These are phyloP conservation scores for Aspergillus nidulans DNA, from an alignment of 495 filamentous ascomycete species.

Conservation along the genomic window DNA sequence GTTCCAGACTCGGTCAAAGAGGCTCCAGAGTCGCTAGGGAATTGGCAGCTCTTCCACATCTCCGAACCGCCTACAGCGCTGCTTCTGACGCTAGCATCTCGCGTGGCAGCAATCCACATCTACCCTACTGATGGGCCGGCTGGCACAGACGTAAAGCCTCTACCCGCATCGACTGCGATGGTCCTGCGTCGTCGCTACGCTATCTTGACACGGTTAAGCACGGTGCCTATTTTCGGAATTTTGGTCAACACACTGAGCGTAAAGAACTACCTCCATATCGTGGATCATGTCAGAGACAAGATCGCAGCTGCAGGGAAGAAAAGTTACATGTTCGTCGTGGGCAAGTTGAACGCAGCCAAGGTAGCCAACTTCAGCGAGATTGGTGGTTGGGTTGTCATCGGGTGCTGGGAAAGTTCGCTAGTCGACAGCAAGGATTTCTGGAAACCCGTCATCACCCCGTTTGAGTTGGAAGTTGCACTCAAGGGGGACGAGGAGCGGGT, in stretches of 20 bases:
- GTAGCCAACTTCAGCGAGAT: conserved; percentile 94
- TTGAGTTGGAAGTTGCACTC: conserved; percentile 76
- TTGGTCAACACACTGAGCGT: conserved; percentile 92
- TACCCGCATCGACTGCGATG: conserved; percentile 47
- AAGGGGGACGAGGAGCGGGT: conserved; percentile 63
- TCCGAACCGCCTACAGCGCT: conserved; percentile 78
- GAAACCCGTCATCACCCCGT: conserved; percentile 85
- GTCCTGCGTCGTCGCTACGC: conserved; percentile 83
- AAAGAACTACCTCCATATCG: conserved; percentile 78
- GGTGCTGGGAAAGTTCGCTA: conserved; percentile 94
- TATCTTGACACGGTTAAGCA: conserved; percentile 74
- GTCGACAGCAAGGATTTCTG: conserved; percentile 83
- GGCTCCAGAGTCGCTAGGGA: conserved; percentile 49
- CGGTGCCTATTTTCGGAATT: conserved; percentile 81
- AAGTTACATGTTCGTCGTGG: conserved; percentile 91
- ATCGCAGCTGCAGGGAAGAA: conserved; percentile 83
- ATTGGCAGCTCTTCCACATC: conserved; percentile 85
- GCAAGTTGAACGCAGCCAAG: conserved; percentile 93
- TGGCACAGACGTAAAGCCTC: conserved; percentile 33
- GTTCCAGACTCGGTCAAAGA: conserved; percentile 50
- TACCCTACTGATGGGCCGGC: conserved; percentile 53
- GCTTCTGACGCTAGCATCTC: conserved; percentile 80
- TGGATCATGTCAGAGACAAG: conserved; percentile 62
- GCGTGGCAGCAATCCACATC: conserved; percentile 72
- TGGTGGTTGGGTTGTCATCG: conserved; percentile 94